Evolutionary conservation across 768 basidiomycete genomes (phyloP), one percentile per base, ranked within the genome.

Genomic region (Lactifluus rugatus): DNA sequence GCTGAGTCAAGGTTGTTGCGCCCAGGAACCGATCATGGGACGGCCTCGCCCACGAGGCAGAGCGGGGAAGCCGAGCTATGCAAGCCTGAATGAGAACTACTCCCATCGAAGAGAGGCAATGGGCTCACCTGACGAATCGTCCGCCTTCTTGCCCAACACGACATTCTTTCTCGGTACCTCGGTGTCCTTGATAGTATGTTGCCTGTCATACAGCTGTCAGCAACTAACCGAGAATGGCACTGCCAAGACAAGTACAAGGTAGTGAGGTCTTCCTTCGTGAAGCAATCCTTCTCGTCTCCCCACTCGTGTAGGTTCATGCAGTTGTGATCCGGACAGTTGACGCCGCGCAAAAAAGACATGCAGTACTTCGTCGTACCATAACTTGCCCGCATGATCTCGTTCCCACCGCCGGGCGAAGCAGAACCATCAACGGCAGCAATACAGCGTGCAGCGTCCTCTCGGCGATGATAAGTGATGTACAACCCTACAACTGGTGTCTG

Each of bases 351-450:
- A 70, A 96, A 98, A 3, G 85, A 78, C 83, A 97, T 93, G 73
- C 96, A 99, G 67, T 99, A 99, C 71, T 96, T 91, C 32, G 95
- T 95, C 16, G 94, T 98, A 26, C 96, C 96, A 70, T 91, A 86
- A 67, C 91, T 94, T 17, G 93, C 95, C 60, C 91, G 81, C 83
- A 99, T 87, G 45, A 90, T 78, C 60, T 94, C 88, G 21, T 86
- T 84, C 36, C 88, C 87, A 48, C 92, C 93, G 14, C 87, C 84
- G n/a, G 94, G 93, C 14, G 93, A 90, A 21, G 85, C 76, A 25
- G 89, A 83, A 2, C 96, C 94, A 71, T 99, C 96, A 25, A 98
- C 87, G 14, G 93, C 92, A 25, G 84, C 76, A 61, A 98, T 97
- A 55, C 92, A 91, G 23, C 93, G 83, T 28, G 89, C 87, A 2